Percentiles rank a stretch among this genome's conserved stretches.
phyloP scores from a whole-genome alignment of 768 basidiomycete genomes.

The Russula dissimulans region DNA sequence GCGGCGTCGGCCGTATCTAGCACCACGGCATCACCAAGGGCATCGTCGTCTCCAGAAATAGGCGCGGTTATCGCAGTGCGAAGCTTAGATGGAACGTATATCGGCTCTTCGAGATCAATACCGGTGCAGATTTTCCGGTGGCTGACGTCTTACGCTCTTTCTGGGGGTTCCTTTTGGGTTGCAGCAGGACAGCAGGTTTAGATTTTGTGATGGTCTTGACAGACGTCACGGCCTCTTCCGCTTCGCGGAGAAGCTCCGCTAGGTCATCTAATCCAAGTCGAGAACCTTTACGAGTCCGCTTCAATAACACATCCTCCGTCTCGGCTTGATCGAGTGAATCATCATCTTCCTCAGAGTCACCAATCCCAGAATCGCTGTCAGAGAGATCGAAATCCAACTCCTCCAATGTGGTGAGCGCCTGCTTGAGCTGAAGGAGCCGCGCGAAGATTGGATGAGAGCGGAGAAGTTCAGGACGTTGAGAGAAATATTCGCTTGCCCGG shows the following conservation, averaged over 20 bases:
- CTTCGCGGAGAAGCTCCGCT: constrained; percentile 12
- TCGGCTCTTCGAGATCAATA: constrained; percentile 76
- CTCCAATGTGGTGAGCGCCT: constrained; percentile 72
- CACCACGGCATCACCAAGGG: constrained; percentile 66
- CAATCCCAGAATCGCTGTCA: constrained; percentile 30
- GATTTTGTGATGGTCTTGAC: constrained; percentile 17
- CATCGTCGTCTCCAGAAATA: constrained; percentile 27
- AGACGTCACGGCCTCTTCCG: constrained; percentile 16
- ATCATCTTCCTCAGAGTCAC: constrained; percentile 38
- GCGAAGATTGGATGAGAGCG: constrained; percentile 62
- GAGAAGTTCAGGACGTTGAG: constrained; percentile 50
- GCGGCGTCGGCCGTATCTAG: constrained; percentile 64
- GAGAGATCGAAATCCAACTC: constrained; percentile 66
- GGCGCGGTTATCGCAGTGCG: constrained; percentile 19
- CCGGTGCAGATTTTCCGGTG: constrained; percentile 26
- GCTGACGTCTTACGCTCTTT: constrained; percentile 51
- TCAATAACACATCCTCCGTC: constrained; percentile 37
- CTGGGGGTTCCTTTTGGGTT: constrained; percentile 28
- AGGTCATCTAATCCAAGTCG: constrained; percentile 15
- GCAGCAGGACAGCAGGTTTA: constrained; percentile 12
- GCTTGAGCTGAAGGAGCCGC: constrained; percentile 75
- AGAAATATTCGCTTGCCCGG: constrained; percentile 58
- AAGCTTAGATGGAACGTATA: constrained; percentile 36
- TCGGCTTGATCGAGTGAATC: constrained; percentile 31
- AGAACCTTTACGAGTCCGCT: constrained; percentile 2